Conservation (phyloP, 176 grass and related monocot species). For the Hordeum marinum region DNA sequence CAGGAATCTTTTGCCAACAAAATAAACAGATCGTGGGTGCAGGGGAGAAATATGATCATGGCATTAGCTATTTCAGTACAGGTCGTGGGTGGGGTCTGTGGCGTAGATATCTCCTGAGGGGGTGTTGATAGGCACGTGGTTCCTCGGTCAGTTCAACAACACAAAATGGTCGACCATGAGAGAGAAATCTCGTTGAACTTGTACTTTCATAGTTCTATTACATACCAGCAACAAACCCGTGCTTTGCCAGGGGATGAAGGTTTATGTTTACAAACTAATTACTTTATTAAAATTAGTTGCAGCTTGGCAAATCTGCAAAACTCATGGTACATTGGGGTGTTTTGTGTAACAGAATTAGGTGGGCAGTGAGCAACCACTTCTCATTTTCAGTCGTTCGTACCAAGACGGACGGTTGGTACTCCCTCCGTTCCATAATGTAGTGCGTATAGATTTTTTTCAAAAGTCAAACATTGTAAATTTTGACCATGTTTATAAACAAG, state of each 20-base stretch:
- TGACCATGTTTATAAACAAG: too few species aligned
- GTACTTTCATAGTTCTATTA: not conserved
- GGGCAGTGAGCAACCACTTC: not conserved
- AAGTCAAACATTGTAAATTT: too few species aligned
- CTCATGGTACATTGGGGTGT: not conserved
- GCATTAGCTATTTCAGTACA: not conserved
- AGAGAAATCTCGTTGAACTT: not conserved
- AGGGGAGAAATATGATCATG: not conserved
- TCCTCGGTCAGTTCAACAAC: not conserved
- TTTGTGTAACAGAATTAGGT: not conserved
- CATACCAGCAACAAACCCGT: not conserved
- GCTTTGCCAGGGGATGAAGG: not conserved
- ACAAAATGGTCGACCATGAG: not conserved
- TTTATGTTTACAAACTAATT: not conserved
- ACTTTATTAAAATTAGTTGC: not conserved
- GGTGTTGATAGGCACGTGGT: not conserved
- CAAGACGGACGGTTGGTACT: too few species aligned
- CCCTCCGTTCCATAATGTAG: too few species aligned
- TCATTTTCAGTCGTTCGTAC: not conserved
- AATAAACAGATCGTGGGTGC: not conserved
- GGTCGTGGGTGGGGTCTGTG: not conserved
- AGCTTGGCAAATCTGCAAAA: not conserved
- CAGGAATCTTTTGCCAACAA: not conserved
- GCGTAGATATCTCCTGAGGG: not conserved
- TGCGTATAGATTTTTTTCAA: too few species aligned